These are phyloP conservation scores for Penicillium malachiteum DNA, from an alignment of 495 filamentous ascomycete genomes.

Conservation along the genomic window DNA sequence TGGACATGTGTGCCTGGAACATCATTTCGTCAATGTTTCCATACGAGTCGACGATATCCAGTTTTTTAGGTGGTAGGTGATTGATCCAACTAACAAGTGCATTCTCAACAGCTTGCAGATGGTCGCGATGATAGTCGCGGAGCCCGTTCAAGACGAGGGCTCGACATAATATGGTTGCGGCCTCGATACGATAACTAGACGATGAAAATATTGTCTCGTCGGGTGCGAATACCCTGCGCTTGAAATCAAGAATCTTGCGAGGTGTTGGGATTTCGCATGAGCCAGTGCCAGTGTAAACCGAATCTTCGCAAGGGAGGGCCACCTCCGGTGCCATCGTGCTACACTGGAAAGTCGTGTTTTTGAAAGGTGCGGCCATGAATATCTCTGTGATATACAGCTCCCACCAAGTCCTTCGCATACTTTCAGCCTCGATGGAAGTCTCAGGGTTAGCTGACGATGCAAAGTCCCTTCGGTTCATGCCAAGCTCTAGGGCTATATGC, in stretches of 20 bases:
- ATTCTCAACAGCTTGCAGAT: constrained; percentile 45
- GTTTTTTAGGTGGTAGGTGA: constrained; percentile 39
- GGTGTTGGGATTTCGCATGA: constrained; percentile 29
- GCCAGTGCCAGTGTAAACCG: constrained; percentile 27
- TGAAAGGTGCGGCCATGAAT: constrained; percentile 33
- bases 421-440: constrained; percentile 37
- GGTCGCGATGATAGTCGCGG: constrained; percentile 38
- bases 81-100: constrained; percentile 47
- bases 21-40: constrained; percentile 49
- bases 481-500: constrained; percentile 37
- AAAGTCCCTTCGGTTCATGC: constrained; percentile 38
- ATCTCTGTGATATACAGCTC: constrained; percentile 42
- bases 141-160: constrained; percentile 38
- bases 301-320: constrained; percentile 40
- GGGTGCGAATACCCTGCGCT: constrained; percentile 34
- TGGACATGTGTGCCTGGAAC: constrained; percentile 43
- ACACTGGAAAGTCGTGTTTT: constrained; percentile 29
- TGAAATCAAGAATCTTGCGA: constrained; percentile 34
- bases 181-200: constrained; percentile 46
- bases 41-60: constrained; percentile 45
- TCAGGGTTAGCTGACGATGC: constrained; percentile 23
- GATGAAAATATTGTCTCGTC: constrained; percentile 41
- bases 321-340: constrained; percentile 36
- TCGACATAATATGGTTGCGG: constrained; percentile 35
- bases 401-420: constrained; percentile 44